A percentile compares a stretch with the other conserved stretches of the same genome.
Conservation (phyloP, 768 basidiomycete species). For the Pleurotus platypus region DNA sequence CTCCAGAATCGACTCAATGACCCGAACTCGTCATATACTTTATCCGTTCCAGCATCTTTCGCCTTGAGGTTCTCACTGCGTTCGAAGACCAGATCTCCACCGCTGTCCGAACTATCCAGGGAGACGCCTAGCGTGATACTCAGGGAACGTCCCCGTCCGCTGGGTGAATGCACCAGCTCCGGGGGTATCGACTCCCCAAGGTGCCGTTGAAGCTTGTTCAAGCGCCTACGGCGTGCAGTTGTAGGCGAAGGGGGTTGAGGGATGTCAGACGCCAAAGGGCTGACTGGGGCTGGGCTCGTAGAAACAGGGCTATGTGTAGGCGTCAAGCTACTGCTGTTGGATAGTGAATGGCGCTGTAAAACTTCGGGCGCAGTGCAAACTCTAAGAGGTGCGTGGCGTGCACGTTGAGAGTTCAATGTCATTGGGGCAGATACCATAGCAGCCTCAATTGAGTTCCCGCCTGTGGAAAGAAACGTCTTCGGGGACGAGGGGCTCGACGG, state of each 20-base stretch:
- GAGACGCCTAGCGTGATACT: background rate
- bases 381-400: background rate
- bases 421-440: background rate
- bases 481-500: background rate
- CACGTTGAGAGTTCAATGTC: background rate
- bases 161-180: constrained; percentile 9
- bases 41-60: background rate
- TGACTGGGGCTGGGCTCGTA: background rate
- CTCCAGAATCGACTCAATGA: background rate
- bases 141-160: background rate
- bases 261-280: constrained; percentile 11
- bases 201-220: constrained; percentile 28
- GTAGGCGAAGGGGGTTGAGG: constrained; percentile 21
- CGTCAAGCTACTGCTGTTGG: background rate
- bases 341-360: background rate
- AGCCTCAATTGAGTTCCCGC: background rate
- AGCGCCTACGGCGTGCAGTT: constrained; percentile 23
- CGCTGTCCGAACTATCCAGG: constrained; percentile 1
- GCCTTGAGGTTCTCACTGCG: background rate
- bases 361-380: constrained; percentile 3
- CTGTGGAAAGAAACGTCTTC: background rate
- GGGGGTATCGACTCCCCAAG: constrained; percentile 26
- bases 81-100: background rate
- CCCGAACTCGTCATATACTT: background rate
- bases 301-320: background rate